Conservation (phyloP, 768 basidiomycete genomes). For the Kwoniella heveanensis region DNA sequence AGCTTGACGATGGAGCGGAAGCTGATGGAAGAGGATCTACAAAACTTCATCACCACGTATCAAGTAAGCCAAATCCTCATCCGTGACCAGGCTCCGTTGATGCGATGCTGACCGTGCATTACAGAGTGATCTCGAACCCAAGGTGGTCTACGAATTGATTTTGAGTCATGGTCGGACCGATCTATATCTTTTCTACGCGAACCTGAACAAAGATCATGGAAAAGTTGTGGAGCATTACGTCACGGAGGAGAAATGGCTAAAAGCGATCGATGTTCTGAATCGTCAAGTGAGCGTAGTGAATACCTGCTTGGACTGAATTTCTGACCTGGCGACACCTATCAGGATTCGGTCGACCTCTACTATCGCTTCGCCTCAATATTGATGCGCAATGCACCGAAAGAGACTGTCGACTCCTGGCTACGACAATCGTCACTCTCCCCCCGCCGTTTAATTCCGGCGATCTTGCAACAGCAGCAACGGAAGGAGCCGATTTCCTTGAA, state of each 20-base stretch:
- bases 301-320: neutral
- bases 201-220: constrained; percentile 73
- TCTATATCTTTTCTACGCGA: constrained; percentile 87
- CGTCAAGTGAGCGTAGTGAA: constrained; percentile 68
- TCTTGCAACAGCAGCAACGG: constrained; percentile 75
- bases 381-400: constrained; percentile 80
- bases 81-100: no score
- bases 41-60: constrained; percentile 91
- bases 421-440: constrained; percentile 78
- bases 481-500: constrained; percentile 60
- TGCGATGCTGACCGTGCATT: constrained; percentile 2
- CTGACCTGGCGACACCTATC: constrained; percentile 3
- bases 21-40: constrained; percentile 88
- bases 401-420: constrained; percentile 90
- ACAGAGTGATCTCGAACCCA: constrained; percentile 80
- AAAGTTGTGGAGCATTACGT: constrained; percentile 91
- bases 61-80: constrained; percentile 68
- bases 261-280: constrained; percentile 86
- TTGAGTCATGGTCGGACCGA: constrained; percentile 90
- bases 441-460: constrained; percentile 80
- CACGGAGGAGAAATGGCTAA: constrained; percentile 85
- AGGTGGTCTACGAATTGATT: constrained; percentile 88
- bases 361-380: constrained; percentile 89
- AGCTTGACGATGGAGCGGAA: constrained; percentile 76
- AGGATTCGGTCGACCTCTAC: constrained; percentile 85